Percentiles rank a stretch among this genome's conserved stretches.
Evolutionary conservation across 495 filamentous ascomycete species (phyloP).

Genomic region (Astrocystis sublimbata): DNA sequence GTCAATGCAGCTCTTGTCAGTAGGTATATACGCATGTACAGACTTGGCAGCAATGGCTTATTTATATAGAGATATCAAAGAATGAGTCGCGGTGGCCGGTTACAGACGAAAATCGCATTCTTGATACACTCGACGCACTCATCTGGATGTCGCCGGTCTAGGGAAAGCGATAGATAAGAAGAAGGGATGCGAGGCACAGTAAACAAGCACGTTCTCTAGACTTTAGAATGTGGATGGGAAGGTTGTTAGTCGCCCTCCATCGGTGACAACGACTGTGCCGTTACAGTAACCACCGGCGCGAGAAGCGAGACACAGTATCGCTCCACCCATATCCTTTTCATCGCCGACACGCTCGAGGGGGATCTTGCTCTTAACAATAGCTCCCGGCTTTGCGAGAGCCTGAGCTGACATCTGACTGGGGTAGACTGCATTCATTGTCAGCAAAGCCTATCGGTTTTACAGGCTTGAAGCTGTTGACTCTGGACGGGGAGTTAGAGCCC

Average conservation of each 20-base stretch:
- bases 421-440: constrained; percentile 47
- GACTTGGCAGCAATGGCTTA: background rate
- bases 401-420: constrained; percentile 63
- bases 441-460: background rate
- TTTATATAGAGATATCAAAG: background rate
- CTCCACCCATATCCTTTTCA: constrained; percentile 63
- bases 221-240: constrained; percentile 56
- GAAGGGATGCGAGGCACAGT: background rate
- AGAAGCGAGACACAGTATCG: constrained; percentile 62
- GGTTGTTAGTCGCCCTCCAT: constrained; percentile 60
- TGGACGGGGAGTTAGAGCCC: background rate
- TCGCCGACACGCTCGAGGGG: constrained; percentile 52
- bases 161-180: background rate
- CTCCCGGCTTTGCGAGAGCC: constrained; percentile 43
- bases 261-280: constrained; percentile 58
- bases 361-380: constrained; percentile 39
- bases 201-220: background rate
- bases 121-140: background rate
- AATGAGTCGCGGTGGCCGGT: background rate
- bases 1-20: background rate
- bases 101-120: background rate
- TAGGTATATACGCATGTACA: background rate
- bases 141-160: background rate
- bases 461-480: background rate
- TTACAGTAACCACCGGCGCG: constrained; percentile 65